Evolutionary conservation across 768 basidiomycete genomes (phyloP), one percentile per base, ranked within the genome.

Genomic region (Dacryopinax primogenitus): DNA sequence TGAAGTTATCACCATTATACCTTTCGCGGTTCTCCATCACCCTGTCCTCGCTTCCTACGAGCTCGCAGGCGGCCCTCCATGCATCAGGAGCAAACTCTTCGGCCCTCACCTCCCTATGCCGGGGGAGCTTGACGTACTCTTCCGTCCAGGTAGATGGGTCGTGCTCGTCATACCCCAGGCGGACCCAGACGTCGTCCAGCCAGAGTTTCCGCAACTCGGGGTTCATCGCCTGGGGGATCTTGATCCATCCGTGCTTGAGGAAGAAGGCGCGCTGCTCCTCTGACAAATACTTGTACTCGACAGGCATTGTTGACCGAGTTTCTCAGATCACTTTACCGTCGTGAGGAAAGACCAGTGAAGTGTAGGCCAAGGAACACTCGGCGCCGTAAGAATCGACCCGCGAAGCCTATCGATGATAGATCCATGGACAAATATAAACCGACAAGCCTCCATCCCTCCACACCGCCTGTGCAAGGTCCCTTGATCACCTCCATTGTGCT

Each of bases 231-330:
- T 66, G 61, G 1, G 65, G 62, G n/a, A 70, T 65, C 15, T 62
- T 44, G 26, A 70, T 36, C 70, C 70, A 70, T 1, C 68, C 70
- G 39, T 70, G 70, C 37, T 69, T 66, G n/a, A 70, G 33, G 41
- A 70, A 70, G 62, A 67, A 67, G 3, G 41, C 44, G 21, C 68
- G 62, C 26, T 69, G 64, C 64, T 69, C 68, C 3, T n/a, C n/a
- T 16, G 61, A 45, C 6, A 67, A 44, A 26, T 30, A 36, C 33
- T 67, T 45, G 62, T 67, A 67, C 47, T 67, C 21, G 58, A 51
- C 33, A 16, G 64, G 18, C 44, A 65, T 64, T 15, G 41, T 44
- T 15, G 41, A n/a, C n/a, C n/a, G n/a, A n/a, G n/a, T n/a, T n/a
- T n/a, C n/a, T n/a, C n/a, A n/a, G n/a, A n/a, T n/a, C n/a, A n/a